Percentiles rank a stretch among this genome's conserved stretches.
These are phyloP conservation scores for Linnemannia zychae DNA, from an alignment of 192 early-diverging fungal genomes.

Conservation along the genomic window DNA sequence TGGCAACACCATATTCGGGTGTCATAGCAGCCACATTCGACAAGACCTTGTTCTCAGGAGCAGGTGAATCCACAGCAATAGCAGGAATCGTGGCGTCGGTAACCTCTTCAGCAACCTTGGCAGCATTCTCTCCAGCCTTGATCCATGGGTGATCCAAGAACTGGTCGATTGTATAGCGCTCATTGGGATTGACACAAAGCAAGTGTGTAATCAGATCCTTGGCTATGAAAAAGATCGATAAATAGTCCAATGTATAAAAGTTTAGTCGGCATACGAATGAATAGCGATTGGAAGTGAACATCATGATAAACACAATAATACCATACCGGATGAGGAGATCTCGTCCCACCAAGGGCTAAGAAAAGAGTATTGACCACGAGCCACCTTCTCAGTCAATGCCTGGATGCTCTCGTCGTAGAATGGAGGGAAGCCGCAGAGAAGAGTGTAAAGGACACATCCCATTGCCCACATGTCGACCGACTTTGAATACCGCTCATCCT, in stretches of 20 bases:
- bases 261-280: too few relatives aligned
- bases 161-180: constrained; percentile 83
- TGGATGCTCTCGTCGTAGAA: constrained; percentile 88
- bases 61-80: constrained; percentile 20
- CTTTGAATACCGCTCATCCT: constrained; percentile 83
- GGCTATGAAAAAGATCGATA: constrained; percentile 48
- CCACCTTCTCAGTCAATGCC: constrained; percentile 86
- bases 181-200: constrained; percentile 76
- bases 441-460: constrained; percentile 88
- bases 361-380: constrained; percentile 86
- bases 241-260: not conserved
- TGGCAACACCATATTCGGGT: constrained; percentile 12
- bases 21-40: constrained; percentile 27
- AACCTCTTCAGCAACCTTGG: constrained; percentile 1
- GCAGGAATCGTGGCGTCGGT: constrained; percentile 25
- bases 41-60: constrained; percentile 38
- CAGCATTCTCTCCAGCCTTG: constrained; percentile 49
- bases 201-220: constrained; percentile 81
- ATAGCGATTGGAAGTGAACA: too few relatives aligned
- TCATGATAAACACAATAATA: too few relatives aligned
- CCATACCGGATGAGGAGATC: constrained; percentile 72
- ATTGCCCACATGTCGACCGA: constrained; percentile 91
- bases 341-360: constrained; percentile 93
- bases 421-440: constrained; percentile 85
- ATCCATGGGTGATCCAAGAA: constrained; percentile 89